Conservation (phyloP, 2,329 filamentous ascomycete genomes). For the Eutypa lata region DNA sequence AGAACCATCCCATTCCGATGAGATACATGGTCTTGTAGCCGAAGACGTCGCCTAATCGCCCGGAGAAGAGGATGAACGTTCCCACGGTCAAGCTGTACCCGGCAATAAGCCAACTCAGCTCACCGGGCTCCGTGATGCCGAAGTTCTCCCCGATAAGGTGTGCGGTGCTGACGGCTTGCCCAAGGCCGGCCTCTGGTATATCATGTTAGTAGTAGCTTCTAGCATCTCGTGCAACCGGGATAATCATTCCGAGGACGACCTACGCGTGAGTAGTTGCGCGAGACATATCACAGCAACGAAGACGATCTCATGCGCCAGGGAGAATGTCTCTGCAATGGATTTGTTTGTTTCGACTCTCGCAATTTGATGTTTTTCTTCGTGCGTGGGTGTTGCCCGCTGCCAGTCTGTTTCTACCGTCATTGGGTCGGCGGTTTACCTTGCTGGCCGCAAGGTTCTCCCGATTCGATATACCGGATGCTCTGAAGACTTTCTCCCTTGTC, state of each 20-base stretch:
- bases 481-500: background rate
- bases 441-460: background rate
- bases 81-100: slow-evolving; percentile 43
- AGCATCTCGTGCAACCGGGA: no score
- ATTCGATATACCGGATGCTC: background rate
- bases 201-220: slow-evolving; percentile 1
- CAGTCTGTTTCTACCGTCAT: slow-evolving; percentile 7
- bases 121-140: slow-evolving; percentile 30
- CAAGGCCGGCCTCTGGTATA: slow-evolving; percentile 13
- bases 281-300: slow-evolving; percentile 18
- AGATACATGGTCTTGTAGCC: slow-evolving; percentile 44
- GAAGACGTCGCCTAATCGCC: slow-evolving; percentile 43
- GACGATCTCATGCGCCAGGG: slow-evolving; percentile 13
- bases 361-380: slow-evolving; percentile 1
- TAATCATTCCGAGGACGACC: slow-evolving; percentile 4
- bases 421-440: slow-evolving; percentile 8
- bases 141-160: slow-evolving; percentile 42
- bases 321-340: slow-evolving; percentile 15
- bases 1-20: slow-evolving; percentile 39
- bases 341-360: slow-evolving; percentile 8
- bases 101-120: slow-evolving; percentile 42
- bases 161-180: slow-evolving; percentile 23
- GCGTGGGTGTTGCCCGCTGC: background rate
- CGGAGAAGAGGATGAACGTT: slow-evolving; percentile 45
- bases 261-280: slow-evolving; percentile 19